A percentile compares a stretch with the other conserved stretches of the same genome.
Conservation (phyloP, 345 rosid genomes). For the Syzygium aqueum region DNA sequence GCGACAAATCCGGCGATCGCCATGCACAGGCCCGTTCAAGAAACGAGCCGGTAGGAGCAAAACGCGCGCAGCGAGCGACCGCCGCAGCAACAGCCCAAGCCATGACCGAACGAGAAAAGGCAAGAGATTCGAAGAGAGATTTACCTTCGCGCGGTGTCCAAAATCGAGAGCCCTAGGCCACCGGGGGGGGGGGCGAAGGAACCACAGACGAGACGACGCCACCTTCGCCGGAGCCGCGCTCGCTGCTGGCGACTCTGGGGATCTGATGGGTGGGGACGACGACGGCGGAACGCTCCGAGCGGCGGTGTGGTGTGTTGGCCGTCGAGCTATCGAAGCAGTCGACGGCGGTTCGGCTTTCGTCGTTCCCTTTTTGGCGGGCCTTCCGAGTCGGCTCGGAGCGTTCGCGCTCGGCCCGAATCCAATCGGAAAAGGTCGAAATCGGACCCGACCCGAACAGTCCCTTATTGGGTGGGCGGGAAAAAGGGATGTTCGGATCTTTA, state of each 20-base stretch:
- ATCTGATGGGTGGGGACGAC: not conserved
- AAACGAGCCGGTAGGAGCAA: not conserved
- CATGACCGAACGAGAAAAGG: not conserved
- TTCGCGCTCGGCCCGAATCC: not conserved
- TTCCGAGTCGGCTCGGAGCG: not conserved
- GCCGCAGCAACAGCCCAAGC: not conserved
- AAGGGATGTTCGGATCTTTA: not conserved
- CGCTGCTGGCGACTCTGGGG: not conserved
- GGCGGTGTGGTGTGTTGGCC: not conserved
- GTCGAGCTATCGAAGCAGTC: not conserved
- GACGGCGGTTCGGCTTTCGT: not conserved
- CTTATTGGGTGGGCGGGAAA: not conserved
- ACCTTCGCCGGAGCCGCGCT: not conserved
- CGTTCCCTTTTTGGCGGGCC: not conserved
- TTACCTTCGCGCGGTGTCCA: not conserved
- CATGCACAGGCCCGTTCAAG: not conserved
- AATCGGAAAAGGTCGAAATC: not conserved
- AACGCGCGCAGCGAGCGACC: not conserved
- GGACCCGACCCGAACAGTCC: not conserved
- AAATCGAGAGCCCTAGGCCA: not conserved
- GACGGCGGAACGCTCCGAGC: not conserved
- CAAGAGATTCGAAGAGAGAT: not conserved
- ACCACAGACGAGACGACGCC: not conserved
- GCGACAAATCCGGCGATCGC: not conserved
- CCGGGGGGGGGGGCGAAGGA: not conserved